A percentile compares a stretch with the other conserved stretches of the same genome.
Evolutionary conservation across 768 basidiomycete species (phyloP).

Genomic region (Ramaria sp.): DNA sequence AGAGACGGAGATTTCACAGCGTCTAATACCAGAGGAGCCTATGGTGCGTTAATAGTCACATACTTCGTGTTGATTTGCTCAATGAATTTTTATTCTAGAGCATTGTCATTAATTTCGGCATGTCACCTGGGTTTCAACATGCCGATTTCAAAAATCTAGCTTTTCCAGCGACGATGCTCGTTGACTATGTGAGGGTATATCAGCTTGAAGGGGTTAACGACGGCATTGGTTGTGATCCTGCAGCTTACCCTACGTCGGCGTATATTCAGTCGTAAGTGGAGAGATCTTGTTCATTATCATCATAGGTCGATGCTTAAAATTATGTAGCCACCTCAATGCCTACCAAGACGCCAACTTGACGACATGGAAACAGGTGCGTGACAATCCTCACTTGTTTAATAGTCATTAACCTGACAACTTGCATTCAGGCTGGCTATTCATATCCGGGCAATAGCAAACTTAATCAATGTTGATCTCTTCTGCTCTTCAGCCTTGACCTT

Average conservation of each 20-base stretch:
- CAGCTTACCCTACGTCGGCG: conserved; percentile 60
- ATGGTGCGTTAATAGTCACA: conserved; percentile 48
- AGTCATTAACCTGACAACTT: neutral
- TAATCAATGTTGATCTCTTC: conserved; percentile 4
- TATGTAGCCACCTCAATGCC: conserved; percentile 35
- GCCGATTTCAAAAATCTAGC: conserved; percentile 59
- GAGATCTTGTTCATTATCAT: conserved; percentile 9
- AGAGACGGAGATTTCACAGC: conserved; percentile 40
- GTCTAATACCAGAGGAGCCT: conserved; percentile 81
- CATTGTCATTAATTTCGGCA: conserved; percentile 77
- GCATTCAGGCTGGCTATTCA: conserved; percentile 3
- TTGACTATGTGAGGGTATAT: conserved; percentile 88
- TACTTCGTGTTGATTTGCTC: neutral
- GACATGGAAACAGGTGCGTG: conserved; percentile 49
- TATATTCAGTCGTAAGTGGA: conserved; percentile 58
- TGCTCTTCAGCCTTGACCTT: neutral
- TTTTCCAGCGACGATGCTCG: conserved; percentile 72
- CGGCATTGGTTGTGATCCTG: conserved; percentile 72
- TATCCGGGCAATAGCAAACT: conserved; percentile 5
- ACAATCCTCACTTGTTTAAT: neutral
- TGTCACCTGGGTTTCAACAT: conserved; percentile 65
- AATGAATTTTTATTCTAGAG: conserved; percentile 32
- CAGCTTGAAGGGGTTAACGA: conserved; percentile 60
- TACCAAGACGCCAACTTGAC: conserved; percentile 80
- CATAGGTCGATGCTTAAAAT: neutral